Conservation (phyloP, 1,284 basidiomycete species). For the Malassezia japonica region DNA sequence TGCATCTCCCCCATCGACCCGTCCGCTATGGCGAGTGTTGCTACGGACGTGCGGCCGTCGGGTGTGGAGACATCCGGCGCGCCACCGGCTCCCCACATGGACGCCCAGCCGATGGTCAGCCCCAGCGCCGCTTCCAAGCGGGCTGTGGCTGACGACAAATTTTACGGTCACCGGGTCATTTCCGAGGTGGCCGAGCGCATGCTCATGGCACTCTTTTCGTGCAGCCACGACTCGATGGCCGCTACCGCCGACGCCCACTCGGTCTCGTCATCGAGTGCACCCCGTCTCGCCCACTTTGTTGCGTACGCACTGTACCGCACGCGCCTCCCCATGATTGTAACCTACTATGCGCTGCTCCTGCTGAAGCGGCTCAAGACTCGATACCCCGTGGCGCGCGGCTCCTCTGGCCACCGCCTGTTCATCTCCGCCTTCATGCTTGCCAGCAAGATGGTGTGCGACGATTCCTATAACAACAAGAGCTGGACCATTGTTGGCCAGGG, state of each 20-base stretch:
- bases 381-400: constrained; percentile 45
- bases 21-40: too few species aligned
- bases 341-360: constrained; percentile 42
- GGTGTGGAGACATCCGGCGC: neutral
- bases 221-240: constrained; percentile 11
- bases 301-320: constrained; percentile 48
- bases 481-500: constrained; percentile 48
- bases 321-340: constrained; percentile 40
- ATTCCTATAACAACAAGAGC: constrained; percentile 48
- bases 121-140: constrained; percentile 6
- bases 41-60: neutral
- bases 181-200: constrained; percentile 12
- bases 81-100: constrained; percentile 6
- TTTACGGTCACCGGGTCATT: constrained; percentile 12
- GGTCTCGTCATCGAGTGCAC: neutral
- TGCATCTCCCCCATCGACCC: neutral
- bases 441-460: constrained; percentile 46
- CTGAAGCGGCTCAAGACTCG: constrained; percentile 44
- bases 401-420: constrained; percentile 48
- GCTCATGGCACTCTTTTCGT: constrained; percentile 11
- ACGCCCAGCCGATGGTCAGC: constrained; percentile 6
- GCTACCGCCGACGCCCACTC: constrained; percentile 1
- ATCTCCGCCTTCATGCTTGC: constrained; percentile 48
- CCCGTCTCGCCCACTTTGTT: constrained; percentile 46
- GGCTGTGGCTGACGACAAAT: constrained; percentile 1